Percentiles rank a stretch among this genome's conserved stretches.
Conservation (phyloP, 768 basidiomycete species). For the Boletus huronensis region DNA sequence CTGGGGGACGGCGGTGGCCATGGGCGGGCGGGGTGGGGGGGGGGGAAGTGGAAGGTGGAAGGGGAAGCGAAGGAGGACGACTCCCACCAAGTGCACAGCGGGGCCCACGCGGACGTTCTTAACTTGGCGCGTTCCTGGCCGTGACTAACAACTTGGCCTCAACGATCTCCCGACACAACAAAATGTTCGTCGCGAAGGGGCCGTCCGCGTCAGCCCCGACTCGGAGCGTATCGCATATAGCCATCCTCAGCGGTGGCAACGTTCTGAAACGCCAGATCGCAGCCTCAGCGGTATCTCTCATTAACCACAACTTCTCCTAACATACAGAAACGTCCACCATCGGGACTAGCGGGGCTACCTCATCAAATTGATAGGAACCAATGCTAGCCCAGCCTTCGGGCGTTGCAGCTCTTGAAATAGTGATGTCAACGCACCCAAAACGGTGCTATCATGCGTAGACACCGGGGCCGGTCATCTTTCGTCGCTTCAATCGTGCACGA, state of each 20-base stretch:
- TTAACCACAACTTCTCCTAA: not conserved
- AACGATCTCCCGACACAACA: no score
- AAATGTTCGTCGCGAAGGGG: not conserved
- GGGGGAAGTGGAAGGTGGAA: constrained; percentile 18
- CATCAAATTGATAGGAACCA: not conserved
- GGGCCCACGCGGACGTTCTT: constrained; percentile 4
- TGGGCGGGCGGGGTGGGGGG: no score
- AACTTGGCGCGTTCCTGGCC: not conserved
- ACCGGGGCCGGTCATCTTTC: not conserved
- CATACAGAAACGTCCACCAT: not conserved
- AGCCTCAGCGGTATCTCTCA: not conserved
- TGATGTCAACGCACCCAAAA: constrained; percentile 9
- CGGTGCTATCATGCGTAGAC: not conserved
- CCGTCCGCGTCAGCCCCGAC: not conserved
- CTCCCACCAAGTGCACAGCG: not conserved
- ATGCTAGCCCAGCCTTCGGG: not conserved
- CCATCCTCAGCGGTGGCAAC: not conserved
- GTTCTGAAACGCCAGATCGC: not conserved
- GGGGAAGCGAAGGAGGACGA: not conserved
- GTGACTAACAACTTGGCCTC: not conserved
- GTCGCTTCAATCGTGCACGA: not conserved
- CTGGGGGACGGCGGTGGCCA: constrained; percentile 31
- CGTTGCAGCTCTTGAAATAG: not conserved
- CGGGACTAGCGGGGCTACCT: not conserved
- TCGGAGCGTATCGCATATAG: not conserved